phyloP scores from a whole-genome alignment of 139 green algal species.

The Picochlorum sp. region DNA sequence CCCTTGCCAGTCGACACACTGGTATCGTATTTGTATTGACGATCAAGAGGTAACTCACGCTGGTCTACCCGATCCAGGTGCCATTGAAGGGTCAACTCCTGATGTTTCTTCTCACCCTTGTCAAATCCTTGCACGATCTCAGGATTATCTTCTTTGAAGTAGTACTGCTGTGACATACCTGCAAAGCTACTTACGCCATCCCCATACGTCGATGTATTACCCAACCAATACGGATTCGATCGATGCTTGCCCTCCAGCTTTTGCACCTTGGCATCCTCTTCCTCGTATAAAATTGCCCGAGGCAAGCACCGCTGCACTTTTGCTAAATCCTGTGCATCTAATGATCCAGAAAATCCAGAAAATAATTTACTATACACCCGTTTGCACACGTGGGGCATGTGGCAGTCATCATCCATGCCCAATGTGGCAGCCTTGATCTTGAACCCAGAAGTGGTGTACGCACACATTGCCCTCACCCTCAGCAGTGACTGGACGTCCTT shows the following conservation, averaged over 20 bases:
- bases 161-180: too few species aligned
- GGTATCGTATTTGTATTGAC: constrained; percentile 8
- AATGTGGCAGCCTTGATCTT: constrained; percentile 6
- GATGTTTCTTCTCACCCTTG: background rate
- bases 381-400: constrained; percentile 22
- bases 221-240: too few species aligned
- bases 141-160: too few species aligned
- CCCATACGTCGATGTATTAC: background rate
- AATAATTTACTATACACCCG: constrained; percentile 21
- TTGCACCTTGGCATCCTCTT: constrained; percentile 20
- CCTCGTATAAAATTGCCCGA: constrained; percentile 22
- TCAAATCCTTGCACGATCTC: too few species aligned
- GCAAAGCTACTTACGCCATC: too few species aligned
- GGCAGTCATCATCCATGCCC: constrained; percentile 21
- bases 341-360: constrained; percentile 19
- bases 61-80: constrained; percentile 9
- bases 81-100: constrained; percentile 15
- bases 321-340: constrained; percentile 11
- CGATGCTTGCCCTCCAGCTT: constrained; percentile 20
- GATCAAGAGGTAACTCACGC: constrained; percentile 2
- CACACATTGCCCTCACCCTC: constrained; percentile 19
- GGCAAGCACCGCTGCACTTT: constrained; percentile 30
- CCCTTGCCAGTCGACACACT: constrained; percentile 29
- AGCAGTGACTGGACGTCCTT: background rate
- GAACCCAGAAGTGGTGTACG: background rate